Conservation (phyloP, 352 stramenopile species). For the Pilasporangium apinafurcum region DNA sequence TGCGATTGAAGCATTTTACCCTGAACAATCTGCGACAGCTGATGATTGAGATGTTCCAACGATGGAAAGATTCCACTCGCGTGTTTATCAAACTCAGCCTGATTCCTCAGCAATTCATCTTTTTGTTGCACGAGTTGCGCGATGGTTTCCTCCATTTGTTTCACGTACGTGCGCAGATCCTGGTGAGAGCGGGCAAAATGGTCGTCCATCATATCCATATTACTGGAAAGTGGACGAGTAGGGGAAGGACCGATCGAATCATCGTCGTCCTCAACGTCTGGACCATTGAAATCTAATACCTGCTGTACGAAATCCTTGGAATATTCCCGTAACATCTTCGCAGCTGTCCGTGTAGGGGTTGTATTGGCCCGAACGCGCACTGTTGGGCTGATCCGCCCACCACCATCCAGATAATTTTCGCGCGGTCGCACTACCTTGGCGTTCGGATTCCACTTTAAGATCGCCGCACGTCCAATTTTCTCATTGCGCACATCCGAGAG, state of each 20-base stretch:
- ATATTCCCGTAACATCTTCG: conserved; percentile 51
- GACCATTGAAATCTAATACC: conserved; percentile 58
- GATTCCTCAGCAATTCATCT: conserved; percentile 66
- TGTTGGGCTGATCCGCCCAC: conserved; percentile 17
- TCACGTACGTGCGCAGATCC: conserved; percentile 62
- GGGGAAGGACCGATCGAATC: conserved; percentile 6
- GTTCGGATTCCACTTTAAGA: conserved; percentile 36
- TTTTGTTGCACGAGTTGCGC: conserved; percentile 73
- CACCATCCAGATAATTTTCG: conserved; percentile 12
- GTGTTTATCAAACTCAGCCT: conserved; percentile 78
- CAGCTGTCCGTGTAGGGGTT: conserved; percentile 32
- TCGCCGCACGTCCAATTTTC: conserved; percentile 24
- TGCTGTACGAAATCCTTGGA: conserved; percentile 76
- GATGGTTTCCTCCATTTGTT: conserved; percentile 79
- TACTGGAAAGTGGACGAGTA: conserved; percentile 2
- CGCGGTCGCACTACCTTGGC: conserved; percentile 17
- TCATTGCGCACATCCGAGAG: conserved; percentile 66
- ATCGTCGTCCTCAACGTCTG: conserved; percentile 39
- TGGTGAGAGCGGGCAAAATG: conserved; percentile 23
- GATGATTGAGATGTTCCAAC: conserved; percentile 70
- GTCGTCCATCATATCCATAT: conserved; percentile 11
- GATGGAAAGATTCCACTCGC: conserved; percentile 80
- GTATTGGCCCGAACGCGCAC: conserved; percentile 18
- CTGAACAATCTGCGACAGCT: conserved; percentile 73
- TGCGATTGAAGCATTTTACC: conserved; percentile 48